A percentile compares a stretch with the other conserved stretches of the same genome.
Evolutionary conservation across 2,329 filamentous ascomycete species (phyloP).

Genomic region (Epichloe brachyelytri): DNA sequence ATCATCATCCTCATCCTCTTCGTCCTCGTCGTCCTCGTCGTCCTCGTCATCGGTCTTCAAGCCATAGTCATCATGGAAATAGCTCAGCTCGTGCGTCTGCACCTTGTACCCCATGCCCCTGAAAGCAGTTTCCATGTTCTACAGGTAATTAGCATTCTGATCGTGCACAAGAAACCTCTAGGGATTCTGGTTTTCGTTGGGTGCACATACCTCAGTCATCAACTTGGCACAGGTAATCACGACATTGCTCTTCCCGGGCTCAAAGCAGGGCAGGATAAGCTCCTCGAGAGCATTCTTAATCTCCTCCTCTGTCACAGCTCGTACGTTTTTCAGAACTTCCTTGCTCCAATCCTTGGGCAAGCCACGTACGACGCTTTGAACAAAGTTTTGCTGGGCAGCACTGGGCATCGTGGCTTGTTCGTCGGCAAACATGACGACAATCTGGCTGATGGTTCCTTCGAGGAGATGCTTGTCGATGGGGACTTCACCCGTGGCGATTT

Average conservation of each 20-base stretch:
- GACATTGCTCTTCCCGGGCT: constrained; percentile 67
- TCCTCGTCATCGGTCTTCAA: constrained; percentile 54
- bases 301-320: constrained; percentile 62
- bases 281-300: constrained; percentile 63
- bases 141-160: constrained; percentile 33
- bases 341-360: constrained; percentile 68
- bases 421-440: constrained; percentile 77
- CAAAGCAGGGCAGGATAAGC: constrained; percentile 68
- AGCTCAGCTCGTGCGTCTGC: constrained; percentile 56
- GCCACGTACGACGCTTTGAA: constrained; percentile 64
- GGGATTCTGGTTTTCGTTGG: too few species aligned
- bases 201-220: constrained; percentile 61
- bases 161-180: constrained; percentile 19
- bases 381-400: constrained; percentile 74
- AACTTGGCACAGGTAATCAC: constrained; percentile 79
- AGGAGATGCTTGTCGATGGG: constrained; percentile 70
- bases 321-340: constrained; percentile 62
- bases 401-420: constrained; percentile 75
- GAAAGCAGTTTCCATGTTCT: constrained; percentile 56
- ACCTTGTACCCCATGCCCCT: constrained; percentile 65
- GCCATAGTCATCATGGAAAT: constrained; percentile 87
- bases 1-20: constrained; percentile 9
- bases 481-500: constrained; percentile 57
- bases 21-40: constrained; percentile 32
- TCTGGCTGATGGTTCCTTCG: constrained; percentile 79